A percentile compares a stretch with the other conserved stretches of the same genome.
Conservation (phyloP, 768 basidiomycete genomes). For the Termitomyces sp. region DNA sequence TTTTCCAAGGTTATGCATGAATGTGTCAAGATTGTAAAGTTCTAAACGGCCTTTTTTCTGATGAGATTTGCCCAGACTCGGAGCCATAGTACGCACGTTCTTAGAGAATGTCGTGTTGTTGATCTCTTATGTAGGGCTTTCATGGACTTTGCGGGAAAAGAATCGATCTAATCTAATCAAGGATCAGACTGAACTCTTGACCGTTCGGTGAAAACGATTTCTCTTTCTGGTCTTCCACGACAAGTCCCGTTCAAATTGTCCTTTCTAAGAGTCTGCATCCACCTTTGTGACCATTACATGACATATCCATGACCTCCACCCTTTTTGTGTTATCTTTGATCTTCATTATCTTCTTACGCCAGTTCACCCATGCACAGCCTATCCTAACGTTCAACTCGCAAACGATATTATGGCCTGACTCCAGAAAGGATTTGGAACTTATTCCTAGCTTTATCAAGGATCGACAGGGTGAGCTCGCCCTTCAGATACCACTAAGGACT, state of each 20-base stretch:
- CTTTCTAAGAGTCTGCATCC: neutral
- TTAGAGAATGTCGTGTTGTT: too few relatives aligned
- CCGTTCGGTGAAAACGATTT: neutral
- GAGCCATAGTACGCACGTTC: too few relatives aligned
- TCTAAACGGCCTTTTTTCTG: too few relatives aligned
- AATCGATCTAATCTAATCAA: neutral
- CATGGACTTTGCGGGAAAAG: too few relatives aligned
- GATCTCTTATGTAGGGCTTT: too few relatives aligned
- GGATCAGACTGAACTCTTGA: neutral
- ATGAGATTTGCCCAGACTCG: too few relatives aligned
- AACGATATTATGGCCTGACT: conserved; percentile 7
- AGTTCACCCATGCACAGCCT: neutral
- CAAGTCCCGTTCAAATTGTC: neutral
- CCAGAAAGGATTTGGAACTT: conserved; percentile 4
- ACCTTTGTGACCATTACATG: conserved; percentile 10
- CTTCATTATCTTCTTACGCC: neutral
- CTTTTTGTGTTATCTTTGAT: conserved; percentile 1
- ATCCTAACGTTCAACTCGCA: conserved; percentile 13
- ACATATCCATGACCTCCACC: conserved; percentile 9
- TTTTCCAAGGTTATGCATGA: too few relatives aligned
- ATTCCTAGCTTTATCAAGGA: conserved; percentile 1
- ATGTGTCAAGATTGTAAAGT: too few relatives aligned
- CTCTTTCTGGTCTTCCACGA: neutral
- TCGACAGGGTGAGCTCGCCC: neutral
- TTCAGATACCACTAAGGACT: conserved; percentile 32